Conservation (phyloP, 2,329 filamentous ascomycete species). For the Aspergillus sp. region DNA sequence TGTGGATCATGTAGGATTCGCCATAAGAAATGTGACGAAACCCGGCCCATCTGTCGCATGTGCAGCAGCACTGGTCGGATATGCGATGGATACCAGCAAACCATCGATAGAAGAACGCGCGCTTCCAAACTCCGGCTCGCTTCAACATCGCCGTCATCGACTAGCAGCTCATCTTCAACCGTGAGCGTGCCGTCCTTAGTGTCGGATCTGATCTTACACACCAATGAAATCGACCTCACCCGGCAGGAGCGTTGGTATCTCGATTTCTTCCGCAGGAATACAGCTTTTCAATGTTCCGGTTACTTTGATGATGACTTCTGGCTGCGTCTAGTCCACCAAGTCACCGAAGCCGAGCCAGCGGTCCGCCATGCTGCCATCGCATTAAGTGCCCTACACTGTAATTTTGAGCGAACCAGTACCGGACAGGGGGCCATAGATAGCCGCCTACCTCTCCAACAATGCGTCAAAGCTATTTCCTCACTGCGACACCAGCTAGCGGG, state of each 20-base stretch:
- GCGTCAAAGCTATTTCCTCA: background rate
- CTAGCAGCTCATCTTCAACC: background rate
- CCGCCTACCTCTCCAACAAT: slow-evolving; percentile 2
- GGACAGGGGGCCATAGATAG: background rate
- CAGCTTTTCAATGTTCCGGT: background rate
- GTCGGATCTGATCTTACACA: slow-evolving; percentile 1
- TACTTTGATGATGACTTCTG: slow-evolving; percentile 18
- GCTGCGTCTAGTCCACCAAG: slow-evolving; percentile 22
- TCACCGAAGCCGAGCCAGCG: slow-evolving; percentile 22
- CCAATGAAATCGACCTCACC: background rate
- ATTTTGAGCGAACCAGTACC: slow-evolving; percentile 17
- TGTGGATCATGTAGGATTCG: background rate
- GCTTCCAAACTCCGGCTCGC: background rate
- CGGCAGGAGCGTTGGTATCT: slow-evolving; percentile 2
- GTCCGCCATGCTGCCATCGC: slow-evolving; percentile 30
- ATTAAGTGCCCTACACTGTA: slow-evolving; percentile 28
- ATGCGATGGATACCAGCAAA: slow-evolving; percentile 5
- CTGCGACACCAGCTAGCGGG: background rate
- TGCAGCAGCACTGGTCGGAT: background rate
- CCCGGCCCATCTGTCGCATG: slow-evolving; percentile 1
- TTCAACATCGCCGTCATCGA: background rate
- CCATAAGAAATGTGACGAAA: slow-evolving; percentile 7
- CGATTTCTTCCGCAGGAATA: slow-evolving; percentile 2
- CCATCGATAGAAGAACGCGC: background rate
- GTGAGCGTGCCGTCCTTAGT: background rate